Conservation (phyloP, 73 alveolate species). For the Blepharisma japonicum region DNA sequence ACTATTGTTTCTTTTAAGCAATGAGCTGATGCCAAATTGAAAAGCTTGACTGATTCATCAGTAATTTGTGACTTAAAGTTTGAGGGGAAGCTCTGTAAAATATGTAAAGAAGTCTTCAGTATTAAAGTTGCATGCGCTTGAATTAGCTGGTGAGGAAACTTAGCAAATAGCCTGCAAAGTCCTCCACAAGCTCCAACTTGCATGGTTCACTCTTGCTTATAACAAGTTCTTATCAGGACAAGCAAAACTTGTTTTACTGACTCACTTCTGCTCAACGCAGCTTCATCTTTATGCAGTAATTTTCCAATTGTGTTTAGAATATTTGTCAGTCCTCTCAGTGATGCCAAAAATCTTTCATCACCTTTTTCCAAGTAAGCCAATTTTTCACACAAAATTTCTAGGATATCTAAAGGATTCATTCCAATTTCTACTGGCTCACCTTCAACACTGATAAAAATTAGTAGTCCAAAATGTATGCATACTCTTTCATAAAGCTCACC, state of each 20-base stretch:
- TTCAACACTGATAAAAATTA: constrained; percentile 15
- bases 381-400: constrained; percentile 20
- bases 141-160: background rate
- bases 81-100: constrained; percentile 1
- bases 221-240: background rate
- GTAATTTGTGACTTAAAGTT: background rate
- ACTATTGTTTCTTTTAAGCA: background rate
- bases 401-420: background rate
- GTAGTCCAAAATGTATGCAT: background rate
- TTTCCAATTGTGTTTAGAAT: constrained; percentile 1
- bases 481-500: constrained; percentile 27
- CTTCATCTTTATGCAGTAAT: background rate
- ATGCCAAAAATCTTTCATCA: constrained; percentile 7
- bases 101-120: constrained; percentile 10
- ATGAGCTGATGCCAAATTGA: background rate
- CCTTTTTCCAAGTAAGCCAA: background rate
- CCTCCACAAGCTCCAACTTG: constrained; percentile 32
- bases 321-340: constrained; percentile 8
- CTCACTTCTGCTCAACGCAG: background rate
- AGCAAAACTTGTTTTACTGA: constrained; percentile 2
- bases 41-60: constrained; percentile 9
- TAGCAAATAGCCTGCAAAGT: background rate
- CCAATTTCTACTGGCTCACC: background rate
- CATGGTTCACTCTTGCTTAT: constrained; percentile 6
- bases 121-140: background rate